phyloP scores from a whole-genome alignment of 768 basidiomycete genomes.

The Hypholoma sublateritium region DNA sequence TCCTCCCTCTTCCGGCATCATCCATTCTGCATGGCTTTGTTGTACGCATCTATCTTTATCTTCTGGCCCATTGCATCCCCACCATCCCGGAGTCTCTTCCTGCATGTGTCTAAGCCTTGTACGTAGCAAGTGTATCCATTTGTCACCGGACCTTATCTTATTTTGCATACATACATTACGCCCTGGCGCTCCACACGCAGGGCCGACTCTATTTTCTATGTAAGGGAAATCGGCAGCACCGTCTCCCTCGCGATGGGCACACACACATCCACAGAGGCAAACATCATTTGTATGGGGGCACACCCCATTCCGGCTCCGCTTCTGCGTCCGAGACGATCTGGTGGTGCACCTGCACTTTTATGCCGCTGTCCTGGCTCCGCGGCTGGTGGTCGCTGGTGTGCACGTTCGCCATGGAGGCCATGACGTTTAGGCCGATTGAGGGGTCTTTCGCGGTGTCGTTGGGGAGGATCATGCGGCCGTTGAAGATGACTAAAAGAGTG shows the following conservation, averaged over 20 bases:
- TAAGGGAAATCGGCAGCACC: no score
- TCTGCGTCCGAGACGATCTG: not conserved
- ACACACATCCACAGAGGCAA: no score
- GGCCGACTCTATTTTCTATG: no score
- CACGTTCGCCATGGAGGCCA: not conserved
- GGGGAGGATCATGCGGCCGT: not conserved
- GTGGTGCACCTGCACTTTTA: not conserved
- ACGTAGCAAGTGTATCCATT: not conserved
- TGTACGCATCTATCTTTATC: not conserved
- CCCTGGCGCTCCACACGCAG: no score
- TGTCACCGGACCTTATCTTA: not conserved
- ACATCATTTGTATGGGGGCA: no score
- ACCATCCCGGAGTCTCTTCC: not conserved
- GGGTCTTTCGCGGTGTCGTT: not conserved
- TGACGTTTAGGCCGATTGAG: not conserved
- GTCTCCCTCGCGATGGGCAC: no score
- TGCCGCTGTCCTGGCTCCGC: not conserved
- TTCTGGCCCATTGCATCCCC: not conserved
- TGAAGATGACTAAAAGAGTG: constrained; percentile 5
- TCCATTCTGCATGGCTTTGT: not conserved
- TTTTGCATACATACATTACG: no score
- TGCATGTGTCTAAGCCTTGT: not conserved
- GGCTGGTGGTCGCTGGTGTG: not conserved
- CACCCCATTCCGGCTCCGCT: not conserved
- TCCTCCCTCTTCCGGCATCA: not conserved